Base-by-base conservation (phyloP, 768 basidiomycete species). In the Russula emetica region DNA sequence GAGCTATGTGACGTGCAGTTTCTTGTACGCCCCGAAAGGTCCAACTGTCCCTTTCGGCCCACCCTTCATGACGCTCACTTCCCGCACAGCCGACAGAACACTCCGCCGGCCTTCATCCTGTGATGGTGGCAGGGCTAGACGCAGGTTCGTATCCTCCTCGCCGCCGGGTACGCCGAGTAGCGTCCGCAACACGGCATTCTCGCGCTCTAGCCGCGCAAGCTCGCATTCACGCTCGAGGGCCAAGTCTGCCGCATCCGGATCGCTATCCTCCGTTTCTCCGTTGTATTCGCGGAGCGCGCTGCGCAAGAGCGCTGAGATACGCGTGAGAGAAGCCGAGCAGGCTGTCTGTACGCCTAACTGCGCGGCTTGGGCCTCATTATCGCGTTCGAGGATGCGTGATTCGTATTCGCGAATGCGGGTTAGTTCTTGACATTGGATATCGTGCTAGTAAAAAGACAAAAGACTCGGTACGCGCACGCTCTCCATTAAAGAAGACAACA, bases 371-470 rank as follows among this genome's bases (percentile, higher is more conserved):
- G 82, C 82, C 68, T 85, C 84, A 34, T 89, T 88, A 70, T 93
- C 90, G 54, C 83, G 81, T 53, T 81, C 82, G 49, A 92, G 78
- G n/a, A 99, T 79, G 66, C 89, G 83, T 24, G 86, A 82, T 73
- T 98, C 95, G 74, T 95, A 97, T 69, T 97, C 93, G 2, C 91
- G 87, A 60, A 94, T 88, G 45, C 97, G 76, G 0, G 92, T 83
- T 11, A 98, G 82, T 72, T 98, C 94, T 70, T 90, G 90, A 74
- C 92, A 88, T 75, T 98, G 95, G 0, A 95, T 88, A 63, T 94
- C 90, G 78, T 92, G 86, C 94, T 98, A 70, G 13, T 26, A 65
- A 40, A 26, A 11, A 58, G 42, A 26, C 61, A 63, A n/a, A 47
- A 11, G 32, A 22, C 24, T 62, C 26, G 62, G 36, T 51, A 51